Conservation (phyloP, 805 yeast species). For the Saccharomycopsis vini region DNA sequence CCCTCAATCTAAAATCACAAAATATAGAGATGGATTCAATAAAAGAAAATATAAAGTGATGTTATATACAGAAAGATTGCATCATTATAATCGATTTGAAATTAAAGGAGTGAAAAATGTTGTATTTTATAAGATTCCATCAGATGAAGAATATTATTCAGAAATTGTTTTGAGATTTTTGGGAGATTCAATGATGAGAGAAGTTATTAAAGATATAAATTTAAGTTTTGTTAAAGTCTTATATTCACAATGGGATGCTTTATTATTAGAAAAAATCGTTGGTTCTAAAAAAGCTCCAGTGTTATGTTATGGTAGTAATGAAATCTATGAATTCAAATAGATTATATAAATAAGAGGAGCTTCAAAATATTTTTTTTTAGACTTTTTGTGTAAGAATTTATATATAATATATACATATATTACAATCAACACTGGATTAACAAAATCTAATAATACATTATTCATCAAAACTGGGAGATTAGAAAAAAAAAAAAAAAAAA, state of each 20-base stretch:
- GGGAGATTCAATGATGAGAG: slow-evolving; percentile 46
- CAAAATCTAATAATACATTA: not conserved
- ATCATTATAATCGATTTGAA: slow-evolving; percentile 81
- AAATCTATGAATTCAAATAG: slow-evolving; percentile 13
- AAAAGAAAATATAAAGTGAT: slow-evolving; percentile 55
- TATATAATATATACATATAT: not conserved
- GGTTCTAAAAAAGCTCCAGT: slow-evolving; percentile 33
- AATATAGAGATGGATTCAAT: slow-evolving; percentile 62
- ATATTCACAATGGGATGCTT: slow-evolving; percentile 73
- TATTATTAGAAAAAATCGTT: slow-evolving; percentile 72
- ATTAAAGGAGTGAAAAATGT: slow-evolving; percentile 78
- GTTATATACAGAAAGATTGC: slow-evolving; percentile 90
- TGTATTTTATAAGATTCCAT: slow-evolving; percentile 75
- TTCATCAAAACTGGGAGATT: not conserved
- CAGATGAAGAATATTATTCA: slow-evolving; percentile 73
- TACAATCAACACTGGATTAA: not conserved
- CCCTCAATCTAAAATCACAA: slow-evolving; percentile 55
- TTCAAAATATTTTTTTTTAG: not conserved
- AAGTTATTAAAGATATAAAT: slow-evolving; percentile 38
- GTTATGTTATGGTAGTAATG: slow-evolving; percentile 14
- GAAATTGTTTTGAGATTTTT: slow-evolving; percentile 60
- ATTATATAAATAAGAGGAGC: no score
- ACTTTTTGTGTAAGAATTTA: no score
- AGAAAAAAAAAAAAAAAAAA: not conserved
- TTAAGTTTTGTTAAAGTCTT: slow-evolving; percentile 39